A percentile compares a stretch with the other conserved stretches of the same genome.
Conservation (phyloP, 2,329 filamentous ascomycete species). For the Botryotinia convoluta region DNA sequence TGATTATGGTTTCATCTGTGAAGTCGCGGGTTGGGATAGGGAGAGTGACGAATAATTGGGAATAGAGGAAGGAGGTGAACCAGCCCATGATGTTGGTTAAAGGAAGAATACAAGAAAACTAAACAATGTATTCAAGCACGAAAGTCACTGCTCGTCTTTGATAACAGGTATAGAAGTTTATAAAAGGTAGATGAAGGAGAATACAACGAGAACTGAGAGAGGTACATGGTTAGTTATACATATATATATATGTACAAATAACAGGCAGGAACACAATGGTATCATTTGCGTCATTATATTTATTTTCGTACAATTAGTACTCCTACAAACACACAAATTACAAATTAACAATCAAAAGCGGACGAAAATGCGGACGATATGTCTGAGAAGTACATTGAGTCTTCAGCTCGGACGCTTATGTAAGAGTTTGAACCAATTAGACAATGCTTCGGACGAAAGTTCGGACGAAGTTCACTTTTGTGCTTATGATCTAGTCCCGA, state of each 20-base stretch:
- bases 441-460: not conserved
- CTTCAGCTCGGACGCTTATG: not conserved
- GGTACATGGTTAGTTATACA: not conserved
- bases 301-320: not conserved
- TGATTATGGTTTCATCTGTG: conserved; percentile 16
- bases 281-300: not conserved
- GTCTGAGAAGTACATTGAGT: not conserved
- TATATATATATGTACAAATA: not conserved
- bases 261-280: too few species aligned
- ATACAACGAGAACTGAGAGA: not conserved
- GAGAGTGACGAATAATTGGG: conserved; percentile 23
- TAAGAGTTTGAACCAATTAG: not conserved
- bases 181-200: not conserved
- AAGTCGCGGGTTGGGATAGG: conserved; percentile 21
- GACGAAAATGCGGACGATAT: not conserved
- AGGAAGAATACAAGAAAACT: not conserved
- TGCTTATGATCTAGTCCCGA: not conserved
- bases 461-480: not conserved
- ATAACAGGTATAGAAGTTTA: too few species aligned
- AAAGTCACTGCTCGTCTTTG: not conserved
- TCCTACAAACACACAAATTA: not conserved
- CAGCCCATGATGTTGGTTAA: not conserved
- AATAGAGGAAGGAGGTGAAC: conserved; percentile 23
- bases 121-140: not conserved
- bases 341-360: not conserved